phyloP scores from a whole-genome alignment of 768 basidiomycete genomes.

The Lentinula sp. region DNA sequence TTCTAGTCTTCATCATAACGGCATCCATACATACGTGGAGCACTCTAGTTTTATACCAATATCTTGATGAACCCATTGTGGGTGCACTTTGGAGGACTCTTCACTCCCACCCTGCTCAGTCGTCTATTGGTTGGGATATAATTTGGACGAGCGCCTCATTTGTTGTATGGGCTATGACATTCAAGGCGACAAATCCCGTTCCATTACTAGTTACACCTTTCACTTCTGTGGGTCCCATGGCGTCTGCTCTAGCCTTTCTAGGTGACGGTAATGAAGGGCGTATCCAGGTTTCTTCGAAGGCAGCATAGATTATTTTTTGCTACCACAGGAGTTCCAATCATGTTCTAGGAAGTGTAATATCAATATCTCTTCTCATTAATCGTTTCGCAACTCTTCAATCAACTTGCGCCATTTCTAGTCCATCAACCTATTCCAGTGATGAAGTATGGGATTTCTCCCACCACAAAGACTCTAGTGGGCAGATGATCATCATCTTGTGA shows the following conservation, averaged over 20 bases:
- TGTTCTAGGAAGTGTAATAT: no score
- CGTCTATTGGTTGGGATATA: conserved; percentile 61
- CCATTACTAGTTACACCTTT: not conserved
- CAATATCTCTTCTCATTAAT: not conserved
- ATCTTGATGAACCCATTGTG: conserved; percentile 12
- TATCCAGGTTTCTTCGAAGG: no score
- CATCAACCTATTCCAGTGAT: not conserved
- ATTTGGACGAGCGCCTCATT: conserved; percentile 48
- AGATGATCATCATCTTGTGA: not conserved
- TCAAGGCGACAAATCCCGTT: not conserved
- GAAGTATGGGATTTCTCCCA: not conserved
- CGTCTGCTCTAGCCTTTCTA: not conserved
- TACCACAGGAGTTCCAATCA: no score
- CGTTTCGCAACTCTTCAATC: not conserved
- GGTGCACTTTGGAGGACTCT: conserved; percentile 28
- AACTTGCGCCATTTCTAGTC: not conserved
- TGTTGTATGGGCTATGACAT: conserved; percentile 23
- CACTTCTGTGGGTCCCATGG: not conserved
- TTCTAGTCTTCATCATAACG: conserved; percentile 24
- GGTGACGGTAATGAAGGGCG: not conserved
- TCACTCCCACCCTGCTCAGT: conserved; percentile 52
- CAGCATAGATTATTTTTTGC: not conserved
- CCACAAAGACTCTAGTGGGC: not conserved
- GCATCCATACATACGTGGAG: conserved; percentile 29
- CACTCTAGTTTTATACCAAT: conserved; percentile 16